These are phyloP conservation scores for Tricholoma saponaceum DNA, from an alignment of 768 basidiomycete species.

Conservation along the genomic window DNA sequence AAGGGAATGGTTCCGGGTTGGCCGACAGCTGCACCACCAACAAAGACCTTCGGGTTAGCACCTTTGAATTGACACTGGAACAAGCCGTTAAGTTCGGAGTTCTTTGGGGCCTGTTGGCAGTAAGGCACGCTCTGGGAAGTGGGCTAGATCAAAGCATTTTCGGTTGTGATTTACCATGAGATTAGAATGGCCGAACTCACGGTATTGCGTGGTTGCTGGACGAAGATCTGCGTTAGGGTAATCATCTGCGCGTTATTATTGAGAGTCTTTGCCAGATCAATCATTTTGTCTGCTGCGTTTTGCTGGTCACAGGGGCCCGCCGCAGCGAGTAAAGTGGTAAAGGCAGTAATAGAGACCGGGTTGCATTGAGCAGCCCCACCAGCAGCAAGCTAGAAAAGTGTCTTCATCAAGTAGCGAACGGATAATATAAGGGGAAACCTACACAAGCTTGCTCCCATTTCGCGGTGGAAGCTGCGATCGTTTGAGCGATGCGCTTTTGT, in stretches of 20 bases:
- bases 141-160: slow-evolving; percentile 25
- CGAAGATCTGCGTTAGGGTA: slow-evolving; percentile 46
- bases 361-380: slow-evolving; percentile 59
- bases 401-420: not conserved
- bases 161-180: not conserved
- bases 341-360: slow-evolving; percentile 49
- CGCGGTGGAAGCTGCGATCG: slow-evolving; percentile 33
- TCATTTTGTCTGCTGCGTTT: slow-evolving; percentile 48
- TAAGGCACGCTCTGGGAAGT: slow-evolving; percentile 41
- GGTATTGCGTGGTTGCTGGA: slow-evolving; percentile 55
- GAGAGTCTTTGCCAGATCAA: slow-evolving; percentile 41
- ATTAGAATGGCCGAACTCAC: slow-evolving; percentile 23
- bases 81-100: slow-evolving; percentile 48
- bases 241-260: slow-evolving; percentile 46
- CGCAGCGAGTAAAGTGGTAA: slow-evolving; percentile 56
- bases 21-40: slow-evolving; percentile 39
- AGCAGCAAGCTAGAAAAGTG: slow-evolving; percentile 38
- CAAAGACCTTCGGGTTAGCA: slow-evolving; percentile 39
- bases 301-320: slow-evolving; percentile 54
- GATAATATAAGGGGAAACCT: slow-evolving; percentile 15
- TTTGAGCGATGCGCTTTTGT: slow-evolving; percentile 44
- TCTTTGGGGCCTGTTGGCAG: slow-evolving; percentile 50
- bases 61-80: slow-evolving; percentile 59
- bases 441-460: slow-evolving; percentile 48
- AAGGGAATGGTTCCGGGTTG: slow-evolving; percentile 50